Evolutionary conservation across 768 basidiomycete genomes (phyloP).

Genomic region (Royoungia palumana): DNA sequence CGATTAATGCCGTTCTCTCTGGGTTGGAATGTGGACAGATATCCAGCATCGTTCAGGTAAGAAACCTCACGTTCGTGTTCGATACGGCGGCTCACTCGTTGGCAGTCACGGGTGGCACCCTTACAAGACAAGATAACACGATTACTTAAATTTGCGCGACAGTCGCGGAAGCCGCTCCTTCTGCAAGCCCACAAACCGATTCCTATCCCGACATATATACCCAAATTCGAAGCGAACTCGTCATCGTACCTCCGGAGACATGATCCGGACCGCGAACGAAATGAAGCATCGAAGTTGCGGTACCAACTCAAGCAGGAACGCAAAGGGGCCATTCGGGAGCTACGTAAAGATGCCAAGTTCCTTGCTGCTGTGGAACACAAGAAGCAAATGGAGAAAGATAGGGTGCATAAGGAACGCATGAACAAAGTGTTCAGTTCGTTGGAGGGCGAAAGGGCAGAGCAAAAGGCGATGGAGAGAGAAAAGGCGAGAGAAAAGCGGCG

Average conservation of each 20-base stretch:
- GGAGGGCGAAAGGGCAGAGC: constrained; percentile 88
- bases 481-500: constrained; percentile 74
- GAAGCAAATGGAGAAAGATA: constrained; percentile 83
- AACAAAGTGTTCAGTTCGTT: constrained; percentile 73
- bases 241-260: constrained; percentile 75
- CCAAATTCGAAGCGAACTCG: constrained; percentile 81
- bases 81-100: constrained; percentile 11
- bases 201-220: constrained; percentile 88
- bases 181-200: constrained; percentile 96
- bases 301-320: constrained; percentile 90
- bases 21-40: constrained; percentile 46
- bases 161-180: constrained; percentile 71
- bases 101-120: constrained; percentile 46
- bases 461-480: constrained; percentile 87
- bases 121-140: constrained; percentile 51
- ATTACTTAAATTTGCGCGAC: constrained; percentile 67
- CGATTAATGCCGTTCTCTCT: constrained; percentile 57
- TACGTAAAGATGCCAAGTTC: constrained; percentile 94
- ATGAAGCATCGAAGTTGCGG: constrained; percentile 81
- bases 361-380: constrained; percentile 84
- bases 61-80: neutral
- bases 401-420: constrained; percentile 76
- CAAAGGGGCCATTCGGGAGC: constrained; percentile 94
- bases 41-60: constrained; percentile 55
- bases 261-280: constrained; percentile 91